Percentiles rank a stretch among this genome's conserved stretches.
phyloP scores from a whole-genome alignment of 345 rosid species.

The Camelina sativa region DNA sequence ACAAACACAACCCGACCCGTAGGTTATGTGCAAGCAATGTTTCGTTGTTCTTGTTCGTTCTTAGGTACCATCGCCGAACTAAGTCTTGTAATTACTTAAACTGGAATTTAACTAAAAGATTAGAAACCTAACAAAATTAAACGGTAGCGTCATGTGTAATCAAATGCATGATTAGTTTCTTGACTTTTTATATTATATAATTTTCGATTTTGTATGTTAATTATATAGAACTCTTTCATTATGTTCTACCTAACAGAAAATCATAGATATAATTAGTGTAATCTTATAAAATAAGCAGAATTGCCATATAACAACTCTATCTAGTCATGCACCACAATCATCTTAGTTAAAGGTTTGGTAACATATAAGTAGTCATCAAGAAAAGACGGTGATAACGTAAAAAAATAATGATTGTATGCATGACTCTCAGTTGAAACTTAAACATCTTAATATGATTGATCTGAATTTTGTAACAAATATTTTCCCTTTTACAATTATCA shows the following conservation, averaged over 20 bases:
- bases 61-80: conserved; percentile 34
- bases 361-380: conserved; percentile 19
- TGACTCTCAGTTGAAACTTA: conserved; percentile 14
- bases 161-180: conserved; percentile 13
- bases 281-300: conserved; percentile 18
- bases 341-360: conserved; percentile 4
- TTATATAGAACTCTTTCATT: not conserved
- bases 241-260: conserved; percentile 30
- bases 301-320: conserved; percentile 37
- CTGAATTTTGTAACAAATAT: not conserved
- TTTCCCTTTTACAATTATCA: not conserved
- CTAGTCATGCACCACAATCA: conserved; percentile 20
- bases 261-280: not conserved
- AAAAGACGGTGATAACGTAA: conserved; percentile 27
- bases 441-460: conserved; percentile 6
- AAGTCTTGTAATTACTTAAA: conserved; percentile 17
- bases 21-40: conserved; percentile 22
- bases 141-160: conserved; percentile 30
- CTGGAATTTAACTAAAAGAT: not conserved
- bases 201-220: not conserved
- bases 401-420: conserved; percentile 19
- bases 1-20: not conserved
- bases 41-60: conserved; percentile 40
- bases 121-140: not conserved
- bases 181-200: conserved; percentile 12